phyloP scores from a whole-genome alignment of 495 filamentous ascomycete genomes.

The Penicillium chermesinum region DNA sequence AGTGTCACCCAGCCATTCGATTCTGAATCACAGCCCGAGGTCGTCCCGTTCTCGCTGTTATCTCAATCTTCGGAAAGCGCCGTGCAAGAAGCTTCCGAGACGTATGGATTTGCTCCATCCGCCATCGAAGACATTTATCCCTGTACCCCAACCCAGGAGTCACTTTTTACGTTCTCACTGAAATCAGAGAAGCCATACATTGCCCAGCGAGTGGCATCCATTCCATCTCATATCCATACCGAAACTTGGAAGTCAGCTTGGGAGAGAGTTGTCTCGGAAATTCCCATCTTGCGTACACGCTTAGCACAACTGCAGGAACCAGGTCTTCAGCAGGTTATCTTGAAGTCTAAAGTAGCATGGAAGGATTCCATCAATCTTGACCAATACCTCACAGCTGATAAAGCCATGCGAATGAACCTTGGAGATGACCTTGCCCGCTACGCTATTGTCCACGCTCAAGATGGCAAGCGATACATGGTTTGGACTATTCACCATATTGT shows the following conservation, averaged over 20 bases:
- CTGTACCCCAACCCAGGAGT: conserved; percentile 62
- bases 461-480: conserved; percentile 43
- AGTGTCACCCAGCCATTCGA: conserved; percentile 12
- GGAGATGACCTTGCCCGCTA: conserved; percentile 52
- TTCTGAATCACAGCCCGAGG: conserved; percentile 9
- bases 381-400: conserved; percentile 47
- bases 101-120: conserved; percentile 24
- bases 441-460: conserved; percentile 39
- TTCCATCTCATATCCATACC: conserved; percentile 30
- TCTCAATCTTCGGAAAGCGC: conserved; percentile 25
- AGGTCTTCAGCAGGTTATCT: conserved; percentile 55
- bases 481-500: conserved; percentile 63
- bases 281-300: conserved; percentile 54
- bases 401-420: conserved; percentile 46
- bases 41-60: conserved; percentile 32
- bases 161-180: conserved; percentile 54
- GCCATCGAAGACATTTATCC: conserved; percentile 52
- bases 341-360: conserved; percentile 44
- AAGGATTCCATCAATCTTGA: conserved; percentile 35
- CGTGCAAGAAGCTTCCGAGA: conserved; percentile 22
- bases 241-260: conserved; percentile 47
- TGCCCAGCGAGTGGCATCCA: conserved; percentile 45
- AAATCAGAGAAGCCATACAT: conserved; percentile 55
- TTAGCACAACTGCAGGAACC: conserved; percentile 50
- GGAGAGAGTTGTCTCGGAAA: conserved; percentile 38